Percentiles rank a stretch among this genome's conserved stretches.
phyloP scores from a whole-genome alignment of 192 early-diverging fungal genomes.

The Obelidium mucronatum region DNA sequence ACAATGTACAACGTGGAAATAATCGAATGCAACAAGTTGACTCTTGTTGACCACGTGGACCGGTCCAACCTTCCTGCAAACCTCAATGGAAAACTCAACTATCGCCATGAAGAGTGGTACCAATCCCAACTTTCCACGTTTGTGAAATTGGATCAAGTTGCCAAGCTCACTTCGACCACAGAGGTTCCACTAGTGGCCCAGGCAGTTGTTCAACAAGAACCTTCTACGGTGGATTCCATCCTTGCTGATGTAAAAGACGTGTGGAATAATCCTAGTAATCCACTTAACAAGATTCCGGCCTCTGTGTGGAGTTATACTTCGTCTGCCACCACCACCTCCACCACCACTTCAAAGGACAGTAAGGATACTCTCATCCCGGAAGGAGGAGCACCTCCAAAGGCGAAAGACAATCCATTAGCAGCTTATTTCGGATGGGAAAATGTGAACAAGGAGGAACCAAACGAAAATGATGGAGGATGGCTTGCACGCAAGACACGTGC shows the following conservation, averaged over 20 bases:
- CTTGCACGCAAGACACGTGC: constrained; percentile 48
- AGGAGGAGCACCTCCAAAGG: no score
- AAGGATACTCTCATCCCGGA: no score
- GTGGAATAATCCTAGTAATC: no score
- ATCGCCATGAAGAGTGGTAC: constrained; percentile 26
- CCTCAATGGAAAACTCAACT: constrained; percentile 7
- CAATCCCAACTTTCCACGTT: background rate
- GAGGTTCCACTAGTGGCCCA: background rate
- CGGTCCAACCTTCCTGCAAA: background rate
- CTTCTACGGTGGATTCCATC: background rate
- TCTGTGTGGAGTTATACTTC: no score
- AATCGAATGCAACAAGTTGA: constrained; percentile 19
- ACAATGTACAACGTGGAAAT: constrained; percentile 7
- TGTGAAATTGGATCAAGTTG: background rate
- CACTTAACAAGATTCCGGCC: no score
- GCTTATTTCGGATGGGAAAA: background rate
- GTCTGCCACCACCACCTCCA: no score
- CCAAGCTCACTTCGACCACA: background rate
- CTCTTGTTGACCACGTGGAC: constrained; percentile 2
- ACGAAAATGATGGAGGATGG: constrained; percentile 42
- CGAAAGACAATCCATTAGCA: no score
- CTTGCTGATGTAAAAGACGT: background rate
- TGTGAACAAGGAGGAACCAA: background rate
- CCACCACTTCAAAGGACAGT: no score
- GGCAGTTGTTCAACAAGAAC: background rate